A percentile compares a stretch with the other conserved stretches of the same genome.
Conservation (phyloP, 768 basidiomycete genomes). For the Suillus americanus region DNA sequence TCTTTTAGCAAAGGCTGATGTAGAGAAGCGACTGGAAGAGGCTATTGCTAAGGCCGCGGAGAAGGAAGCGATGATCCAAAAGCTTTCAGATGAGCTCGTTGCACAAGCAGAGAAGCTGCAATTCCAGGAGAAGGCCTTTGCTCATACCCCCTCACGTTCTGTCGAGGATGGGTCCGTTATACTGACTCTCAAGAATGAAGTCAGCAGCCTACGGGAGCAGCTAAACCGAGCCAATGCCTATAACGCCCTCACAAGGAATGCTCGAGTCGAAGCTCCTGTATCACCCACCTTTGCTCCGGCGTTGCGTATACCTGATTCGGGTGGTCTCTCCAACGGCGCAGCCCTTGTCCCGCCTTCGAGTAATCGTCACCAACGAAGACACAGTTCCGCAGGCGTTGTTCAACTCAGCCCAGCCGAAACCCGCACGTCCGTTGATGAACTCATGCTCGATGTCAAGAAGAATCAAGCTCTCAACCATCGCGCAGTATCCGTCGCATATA, state of each 20-base stretch:
- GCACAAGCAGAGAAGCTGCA: conserved; percentile 77
- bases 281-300: conserved; percentile 88
- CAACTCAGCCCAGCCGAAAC: conserved; percentile 56
- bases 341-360: conserved; percentile 35
- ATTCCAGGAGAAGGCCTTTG: conserved; percentile 68
- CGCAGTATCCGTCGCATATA: conserved; percentile 86
- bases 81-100: conserved; percentile 74
- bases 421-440: conserved; percentile 76
- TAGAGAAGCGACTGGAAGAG: conserved; percentile 82
- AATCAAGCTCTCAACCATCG: conserved; percentile 73
- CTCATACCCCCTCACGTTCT: conserved; percentile 60
- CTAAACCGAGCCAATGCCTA: conserved; percentile 94
- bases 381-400: conserved; percentile 84
- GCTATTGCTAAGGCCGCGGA: conserved; percentile 69
- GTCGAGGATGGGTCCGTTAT: conserved; percentile 88
- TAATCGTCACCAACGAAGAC: conserved; percentile 75
- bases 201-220: conserved; percentile 90
- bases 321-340: conserved; percentile 42
- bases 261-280: conserved; percentile 66
- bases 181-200: conserved; percentile 86
- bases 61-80: conserved; percentile 82
- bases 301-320: conserved; percentile 54
- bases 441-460: conserved; percentile 72
- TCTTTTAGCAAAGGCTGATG: conserved; percentile 69
- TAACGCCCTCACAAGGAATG: conserved; percentile 76